Base-by-base conservation (phyloP, 495 filamentous ascomycete species). In the Penicillium ochrochloron region DNA sequence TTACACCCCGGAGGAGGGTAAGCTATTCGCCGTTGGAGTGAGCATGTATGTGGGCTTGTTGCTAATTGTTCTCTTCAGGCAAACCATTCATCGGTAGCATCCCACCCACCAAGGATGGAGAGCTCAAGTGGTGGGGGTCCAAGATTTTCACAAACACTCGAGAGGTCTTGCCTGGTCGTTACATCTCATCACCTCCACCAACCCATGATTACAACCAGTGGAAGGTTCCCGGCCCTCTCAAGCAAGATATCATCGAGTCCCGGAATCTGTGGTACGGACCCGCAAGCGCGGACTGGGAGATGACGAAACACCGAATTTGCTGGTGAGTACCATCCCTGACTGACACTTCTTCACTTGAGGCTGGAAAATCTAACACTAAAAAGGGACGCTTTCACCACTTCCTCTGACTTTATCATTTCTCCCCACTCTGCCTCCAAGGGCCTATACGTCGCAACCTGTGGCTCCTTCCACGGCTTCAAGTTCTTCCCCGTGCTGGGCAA, bases 401-500 rank as follows among this genome's bases (percentile, higher is more conserved):
- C 76, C 60, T 78, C 85, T 27, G 83, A 86, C 64, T 86, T 86
- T 65, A 84, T 86, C 39, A 86, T 88, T 59, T 80, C 78, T 31
- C 73, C 80, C 19, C 86, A 89, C 66, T 78, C 85, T 0, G 76
- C 75, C 31, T 80, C 77, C 39, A 67, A 76, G 39, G 80, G 80
- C 31, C 75, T 86, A 8, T 84, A 78, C 59, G 61, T 86, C 25
- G 83, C 83, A 1, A 83, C 81, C 0, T 80, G 81, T 34, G 83
- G 83, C 23, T 78, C 78, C 10, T 82, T 78, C 63, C 83, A 83
- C 63, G 82, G 79, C 31, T 89, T 77, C 75, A 89, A 89, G 69
- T 88, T 89, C 74, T 76, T 88, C 60, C 85, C 86, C 0, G 81
- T 83, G 14, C 75, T 89, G 44, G 86, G 86, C 17, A 78, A 83